Percentiles rank a stretch among this genome's conserved stretches.
Conservation (phyloP, 2,329 filamentous ascomycete genomes). For the Calonectria multiphialidica region DNA sequence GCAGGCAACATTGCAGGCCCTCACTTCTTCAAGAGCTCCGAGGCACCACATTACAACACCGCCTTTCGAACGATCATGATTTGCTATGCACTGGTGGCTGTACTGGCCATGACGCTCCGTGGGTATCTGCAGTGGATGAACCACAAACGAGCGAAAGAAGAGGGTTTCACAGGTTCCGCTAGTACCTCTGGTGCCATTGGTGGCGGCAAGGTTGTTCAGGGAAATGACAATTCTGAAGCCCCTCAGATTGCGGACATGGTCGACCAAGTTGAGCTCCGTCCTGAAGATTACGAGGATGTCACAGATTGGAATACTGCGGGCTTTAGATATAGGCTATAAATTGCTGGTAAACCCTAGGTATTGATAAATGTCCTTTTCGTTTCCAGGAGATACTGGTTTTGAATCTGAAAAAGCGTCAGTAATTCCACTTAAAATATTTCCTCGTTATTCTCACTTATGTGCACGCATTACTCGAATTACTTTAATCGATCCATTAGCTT, state of each 20-base stretch:
- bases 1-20: conserved; percentile 68
- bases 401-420: too few species aligned
- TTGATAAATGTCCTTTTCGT: too few species aligned
- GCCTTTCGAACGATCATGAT: conserved; percentile 68
- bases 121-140: conserved; percentile 62
- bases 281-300: conserved; percentile 66
- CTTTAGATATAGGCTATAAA: conserved; percentile 67
- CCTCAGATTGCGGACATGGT: conserved; percentile 4
- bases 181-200: conserved; percentile 55
- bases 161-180: conserved; percentile 55
- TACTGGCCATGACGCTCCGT: conserved; percentile 57
- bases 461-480: too few species aligned
- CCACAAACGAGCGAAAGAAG: conserved; percentile 51
- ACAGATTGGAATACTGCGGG: conserved; percentile 71
- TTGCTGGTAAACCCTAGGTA: not conserved
- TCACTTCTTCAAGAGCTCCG: conserved; percentile 63
- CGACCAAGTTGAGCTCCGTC: conserved; percentile 5
- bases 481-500: too few species aligned
- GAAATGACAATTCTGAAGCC: not conserved
- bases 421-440: too few species aligned
- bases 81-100: conserved; percentile 64
- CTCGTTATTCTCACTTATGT: too few species aligned
- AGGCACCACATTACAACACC: conserved; percentile 64
- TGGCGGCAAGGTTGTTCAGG: conserved; percentile 22
- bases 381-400: too few species aligned